These are phyloP conservation scores for Candida ortonii DNA, from an alignment of 805 yeast species.

Conservation along the genomic window DNA sequence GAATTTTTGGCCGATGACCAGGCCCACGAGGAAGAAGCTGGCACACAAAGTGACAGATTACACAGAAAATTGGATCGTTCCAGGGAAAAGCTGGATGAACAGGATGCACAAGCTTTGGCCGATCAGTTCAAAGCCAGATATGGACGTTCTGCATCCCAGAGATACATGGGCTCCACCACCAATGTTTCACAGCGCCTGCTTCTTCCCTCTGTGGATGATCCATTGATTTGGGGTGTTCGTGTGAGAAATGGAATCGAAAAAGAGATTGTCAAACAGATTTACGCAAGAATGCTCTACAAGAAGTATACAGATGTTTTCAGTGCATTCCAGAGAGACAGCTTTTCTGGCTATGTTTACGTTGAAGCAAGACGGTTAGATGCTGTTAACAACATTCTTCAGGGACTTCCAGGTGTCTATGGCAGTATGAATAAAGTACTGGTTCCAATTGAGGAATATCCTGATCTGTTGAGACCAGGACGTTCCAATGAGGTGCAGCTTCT, in stretches of 20 bases:
- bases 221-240: slow-evolving; percentile 92
- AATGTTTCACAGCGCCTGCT: slow-evolving; percentile 89
- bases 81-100: slow-evolving; percentile 82
- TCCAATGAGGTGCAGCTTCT: slow-evolving; percentile 82
- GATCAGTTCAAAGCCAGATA: slow-evolving; percentile 89
- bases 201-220: slow-evolving; percentile 94
- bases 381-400: slow-evolving; percentile 81
- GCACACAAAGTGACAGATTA: slow-evolving; percentile 56
- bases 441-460: slow-evolving; percentile 94
- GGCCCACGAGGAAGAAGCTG: slow-evolving; percentile 54
- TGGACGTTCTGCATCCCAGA: slow-evolving; percentile 77
- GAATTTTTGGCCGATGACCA: slow-evolving; percentile 80
- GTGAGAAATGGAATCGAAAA: slow-evolving; percentile 92
- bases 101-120: slow-evolving; percentile 92
- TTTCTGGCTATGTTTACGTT: slow-evolving; percentile 86
- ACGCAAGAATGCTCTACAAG: slow-evolving; percentile 79
- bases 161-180: slow-evolving; percentile 80
- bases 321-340: slow-evolving; percentile 91
- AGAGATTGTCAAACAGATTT: slow-evolving; percentile 78
- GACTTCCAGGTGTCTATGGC: slow-evolving; percentile 81
- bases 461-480: slow-evolving; percentile 83
- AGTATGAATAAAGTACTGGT: slow-evolving; percentile 68
- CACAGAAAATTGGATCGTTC: slow-evolving; percentile 87
- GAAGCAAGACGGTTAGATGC: slow-evolving; percentile 95
- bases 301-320: slow-evolving; percentile 79